Evolutionary conservation across 345 rosid genomes (phyloP).

Genomic region (Gossypium arboreum): DNA sequence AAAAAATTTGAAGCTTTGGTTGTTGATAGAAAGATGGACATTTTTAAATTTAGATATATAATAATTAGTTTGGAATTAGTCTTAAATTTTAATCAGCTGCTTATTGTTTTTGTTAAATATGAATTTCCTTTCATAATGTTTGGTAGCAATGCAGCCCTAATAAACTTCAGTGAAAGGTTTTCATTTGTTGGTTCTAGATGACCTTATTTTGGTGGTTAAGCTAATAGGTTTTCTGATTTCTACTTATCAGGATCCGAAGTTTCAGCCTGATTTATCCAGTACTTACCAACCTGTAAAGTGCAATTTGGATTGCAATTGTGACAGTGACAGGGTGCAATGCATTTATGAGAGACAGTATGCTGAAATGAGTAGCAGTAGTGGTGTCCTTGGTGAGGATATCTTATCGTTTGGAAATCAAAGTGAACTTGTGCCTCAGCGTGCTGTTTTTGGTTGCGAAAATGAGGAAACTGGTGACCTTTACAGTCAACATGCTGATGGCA

Average conservation of each 20-base stretch:
- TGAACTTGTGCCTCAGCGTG: conserved; percentile 67
- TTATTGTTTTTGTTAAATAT: background rate
- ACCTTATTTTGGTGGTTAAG: background rate
- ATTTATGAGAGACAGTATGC: conserved; percentile 87
- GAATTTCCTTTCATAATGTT: background rate
- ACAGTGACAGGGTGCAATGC: conserved; percentile 51
- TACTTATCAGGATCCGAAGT: conserved; percentile 69
- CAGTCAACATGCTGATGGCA: conserved; percentile 91
- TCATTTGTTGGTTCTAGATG: background rate
- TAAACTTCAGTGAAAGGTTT: background rate
- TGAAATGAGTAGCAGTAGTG: conserved; percentile 89
- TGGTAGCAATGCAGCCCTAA: background rate
- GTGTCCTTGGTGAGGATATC: conserved; percentile 79
- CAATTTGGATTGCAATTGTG: conserved; percentile 76
- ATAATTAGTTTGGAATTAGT: background rate
- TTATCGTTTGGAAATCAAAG: conserved; percentile 86
- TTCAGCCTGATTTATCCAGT: conserved; percentile 70
- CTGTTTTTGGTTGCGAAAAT: conserved; percentile 87
- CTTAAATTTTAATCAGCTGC: background rate
- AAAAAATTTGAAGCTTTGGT: background rate
- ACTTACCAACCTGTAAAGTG: conserved; percentile 77
- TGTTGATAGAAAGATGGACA: background rate
- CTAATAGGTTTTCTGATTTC: conserved; percentile 7
- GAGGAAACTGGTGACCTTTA: conserved; percentile 88
- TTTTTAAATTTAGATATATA: background rate